phyloP scores from a whole-genome alignment of 2,329 filamentous ascomycete genomes.

The Truncatella angustata region DNA sequence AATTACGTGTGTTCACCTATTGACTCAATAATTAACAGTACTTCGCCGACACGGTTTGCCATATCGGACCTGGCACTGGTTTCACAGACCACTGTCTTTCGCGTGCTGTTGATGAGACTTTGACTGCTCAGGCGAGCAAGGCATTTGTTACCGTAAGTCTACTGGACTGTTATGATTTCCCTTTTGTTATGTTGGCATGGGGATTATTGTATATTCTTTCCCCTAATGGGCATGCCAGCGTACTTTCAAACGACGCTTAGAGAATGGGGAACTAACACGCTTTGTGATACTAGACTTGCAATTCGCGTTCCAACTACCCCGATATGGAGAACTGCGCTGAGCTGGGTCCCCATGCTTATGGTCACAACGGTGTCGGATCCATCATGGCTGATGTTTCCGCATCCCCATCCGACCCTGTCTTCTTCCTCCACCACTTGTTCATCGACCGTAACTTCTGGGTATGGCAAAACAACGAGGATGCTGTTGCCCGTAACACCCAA shows the following conservation, averaged over 20 bases:
- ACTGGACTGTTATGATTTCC: no score
- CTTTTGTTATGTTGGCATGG: no score
- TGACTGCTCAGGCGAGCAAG: conserved; percentile 21
- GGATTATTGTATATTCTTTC: no score
- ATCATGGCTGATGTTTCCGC: conserved; percentile 29
- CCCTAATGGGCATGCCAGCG: no score
- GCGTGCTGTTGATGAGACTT: conserved; percentile 26
- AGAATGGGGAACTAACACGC: no score
- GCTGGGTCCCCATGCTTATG: conserved; percentile 28
- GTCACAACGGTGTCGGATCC: conserved; percentile 31
- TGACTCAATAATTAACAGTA: conserved; percentile 5
- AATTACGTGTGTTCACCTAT: background rate
- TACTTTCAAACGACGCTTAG: no score
- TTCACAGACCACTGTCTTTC: conserved; percentile 29
- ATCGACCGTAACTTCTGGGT: conserved; percentile 12
- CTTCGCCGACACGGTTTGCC: conserved; percentile 20
- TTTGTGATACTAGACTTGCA: no score
- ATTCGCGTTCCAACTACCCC: conserved; percentile 5
- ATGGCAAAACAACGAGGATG: conserved; percentile 17
- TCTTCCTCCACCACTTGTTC: conserved; percentile 18
- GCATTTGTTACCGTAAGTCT: conserved; percentile 9
- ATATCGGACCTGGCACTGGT: conserved; percentile 17
- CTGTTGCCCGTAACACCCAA: background rate
- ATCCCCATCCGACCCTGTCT: conserved; percentile 30
- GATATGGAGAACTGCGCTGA: conserved; percentile 13